phyloP scores from a whole-genome alignment of 176 grass and related monocot genomes.

The sorghum (Sorghum bicolor) region Sorghum_bicolor_NCBIv3 NC_012875.2:51998001-51998500 shows the following conservation, averaged over 20 bases:
- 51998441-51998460: constrained; percentile 4
- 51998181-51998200: not conserved
- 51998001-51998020: not conserved
- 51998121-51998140: not conserved
- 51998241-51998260: not conserved
- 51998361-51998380: too few relatives aligned
- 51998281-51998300: not conserved
- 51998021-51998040: not conserved
- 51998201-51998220: not conserved
- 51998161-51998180: constrained; percentile 16
- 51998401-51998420: constrained; percentile 29
- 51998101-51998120: not conserved
- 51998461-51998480: constrained; percentile 23
- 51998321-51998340: not conserved
- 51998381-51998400: not conserved
- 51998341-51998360: not conserved
- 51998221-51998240: not conserved
- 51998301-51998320: not conserved
- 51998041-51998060: not conserved
- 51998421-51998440: not conserved
- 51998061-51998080: not conserved
- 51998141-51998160: constrained; percentile 12
- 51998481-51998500: constrained; percentile 7
- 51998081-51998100: not conserved
- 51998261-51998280: too few relatives aligned